phyloP scores from a whole-genome alignment of 169 alveolate species.

The Plasmodium vinckei region DNA sequence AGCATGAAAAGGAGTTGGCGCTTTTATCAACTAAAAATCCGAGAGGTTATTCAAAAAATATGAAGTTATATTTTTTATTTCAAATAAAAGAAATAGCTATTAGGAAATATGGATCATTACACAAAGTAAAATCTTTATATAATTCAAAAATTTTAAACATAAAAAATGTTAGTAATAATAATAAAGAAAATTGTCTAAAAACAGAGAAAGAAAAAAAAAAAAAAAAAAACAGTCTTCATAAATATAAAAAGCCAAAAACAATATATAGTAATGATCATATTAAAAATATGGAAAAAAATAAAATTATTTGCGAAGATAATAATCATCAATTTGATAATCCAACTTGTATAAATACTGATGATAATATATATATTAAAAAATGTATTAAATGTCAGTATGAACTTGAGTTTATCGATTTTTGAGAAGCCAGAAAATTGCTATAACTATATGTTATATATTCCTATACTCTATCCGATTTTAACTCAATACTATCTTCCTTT shows the following conservation, averaged over 20 bases:
- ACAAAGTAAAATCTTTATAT: constrained; percentile 24
- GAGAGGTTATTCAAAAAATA: constrained; percentile 62
- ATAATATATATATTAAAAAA: constrained; percentile 16
- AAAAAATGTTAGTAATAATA: not conserved
- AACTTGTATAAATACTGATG: constrained; percentile 31
- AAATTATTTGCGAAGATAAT: constrained; percentile 69
- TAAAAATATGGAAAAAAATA: constrained; percentile 9
- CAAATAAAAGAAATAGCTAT: constrained; percentile 75
- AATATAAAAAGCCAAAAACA: constrained; percentile 24
- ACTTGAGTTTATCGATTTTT: constrained; percentile 53
- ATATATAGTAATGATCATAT: constrained; percentile 38
- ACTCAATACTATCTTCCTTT: no score
- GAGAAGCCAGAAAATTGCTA: not conserved
- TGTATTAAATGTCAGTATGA: constrained; percentile 43
- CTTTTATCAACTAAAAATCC: constrained; percentile 52
- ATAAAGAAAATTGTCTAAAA: not conserved
- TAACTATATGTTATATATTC: not conserved
- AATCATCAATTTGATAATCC: constrained; percentile 47
- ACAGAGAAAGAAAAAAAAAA: no score
- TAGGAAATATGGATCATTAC: constrained; percentile 64
- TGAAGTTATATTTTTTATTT: constrained; percentile 57
- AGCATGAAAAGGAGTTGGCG: constrained; percentile 54
- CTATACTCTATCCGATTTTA: no score
- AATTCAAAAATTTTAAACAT: constrained; percentile 18
- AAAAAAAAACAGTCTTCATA: constrained; percentile 29